Conservation (phyloP, 768 basidiomycete species). For the Mycena sanguinolenta region DNA sequence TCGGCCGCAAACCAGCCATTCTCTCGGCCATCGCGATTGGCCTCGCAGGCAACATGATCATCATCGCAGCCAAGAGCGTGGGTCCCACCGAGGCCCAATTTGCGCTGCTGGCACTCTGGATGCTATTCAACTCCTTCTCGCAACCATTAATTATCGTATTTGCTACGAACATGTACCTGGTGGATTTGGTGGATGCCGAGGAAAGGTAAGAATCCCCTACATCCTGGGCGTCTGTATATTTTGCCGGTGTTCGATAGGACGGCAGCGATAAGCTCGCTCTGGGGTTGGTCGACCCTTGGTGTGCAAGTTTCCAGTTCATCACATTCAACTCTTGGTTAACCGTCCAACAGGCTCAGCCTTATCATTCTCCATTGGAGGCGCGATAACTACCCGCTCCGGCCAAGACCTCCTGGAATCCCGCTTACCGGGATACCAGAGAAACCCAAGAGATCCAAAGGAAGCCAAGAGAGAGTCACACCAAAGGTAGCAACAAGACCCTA, state of each 20-base stretch:
- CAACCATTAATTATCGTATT: slow-evolving; percentile 28
- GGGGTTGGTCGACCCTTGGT: slow-evolving; percentile 31
- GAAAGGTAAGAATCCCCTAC: slow-evolving; percentile 14
- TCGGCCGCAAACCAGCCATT: slow-evolving; percentile 29
- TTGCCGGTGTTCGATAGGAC: slow-evolving; percentile 1
- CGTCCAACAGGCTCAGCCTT: slow-evolving; percentile 13
- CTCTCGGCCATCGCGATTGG: slow-evolving; percentile 17
- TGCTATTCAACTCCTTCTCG: slow-evolving; percentile 25
- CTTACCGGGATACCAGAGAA: too few species aligned
- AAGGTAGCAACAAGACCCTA: too few species aligned
- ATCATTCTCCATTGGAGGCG: slow-evolving; percentile 29
- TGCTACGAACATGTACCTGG: slow-evolving; percentile 26
- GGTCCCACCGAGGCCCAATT: neutral
- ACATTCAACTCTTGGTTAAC: neutral
- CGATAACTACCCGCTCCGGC: slow-evolving; percentile 19
- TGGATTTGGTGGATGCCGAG: slow-evolving; percentile 23
- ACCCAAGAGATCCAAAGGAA: too few species aligned
- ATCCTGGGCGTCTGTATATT: neutral
- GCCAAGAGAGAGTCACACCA: too few species aligned
- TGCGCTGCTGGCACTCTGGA: slow-evolving; percentile 15
- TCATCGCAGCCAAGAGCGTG: slow-evolving; percentile 13
- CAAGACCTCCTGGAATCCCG: too few species aligned
- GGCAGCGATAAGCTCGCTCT: slow-evolving; percentile 21
- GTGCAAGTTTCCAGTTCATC: neutral
- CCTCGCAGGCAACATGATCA: slow-evolving; percentile 22